Evolutionary conservation across 257 asterid genomes (phyloP), one percentile per base, ranked within the genome.

Genomic region (Craterostigma plantagineum): DNA sequence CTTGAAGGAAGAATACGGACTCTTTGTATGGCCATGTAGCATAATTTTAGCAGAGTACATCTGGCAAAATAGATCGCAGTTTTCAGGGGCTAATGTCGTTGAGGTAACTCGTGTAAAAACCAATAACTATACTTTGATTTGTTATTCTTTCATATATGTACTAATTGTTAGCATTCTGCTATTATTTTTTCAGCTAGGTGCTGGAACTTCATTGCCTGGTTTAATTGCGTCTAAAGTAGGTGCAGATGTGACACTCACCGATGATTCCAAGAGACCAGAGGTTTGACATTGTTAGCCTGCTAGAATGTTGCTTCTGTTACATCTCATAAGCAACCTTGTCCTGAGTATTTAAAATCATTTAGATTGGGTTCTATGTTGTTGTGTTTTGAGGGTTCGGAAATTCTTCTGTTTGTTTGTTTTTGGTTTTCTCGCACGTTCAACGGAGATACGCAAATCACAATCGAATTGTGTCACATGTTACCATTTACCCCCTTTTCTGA

Each of bases 151-250:
- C 17, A n/a, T 41, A 3, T 14, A 1, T 12, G 14, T 10, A 4
- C 9, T 9, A 2, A 16, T 41, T 17, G 3, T 41, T 41, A 14
- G 8, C 14, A n/a, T 41, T 41, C 3, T 16, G 13, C 16, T 37
- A 35, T 44, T 40, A 46, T 10, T 10, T 57, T 38, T 33, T 43
- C 76, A 86, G 95, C 76, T 86, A 39, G 97, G 97, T 30, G 93
- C 95, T 62, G 95, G 97, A 63, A 86, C 95, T 47, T 81, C 94
- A 3, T 64, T 86, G 79, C 97, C 97, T 45, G 95, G 98, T 45
- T 59, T 82, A 43, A 79, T 76, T 63, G 98, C 98, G 66, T 80
- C 93, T 11, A 87, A 73, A 70, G 72, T 76, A 40, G 93, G 93
- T 14, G 95, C 98, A 38, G 64, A 68, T 14, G 95, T 82, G 34